Conservation (phyloP, 441 rosid genomes). For the Dalechampia spathulata region DNA sequence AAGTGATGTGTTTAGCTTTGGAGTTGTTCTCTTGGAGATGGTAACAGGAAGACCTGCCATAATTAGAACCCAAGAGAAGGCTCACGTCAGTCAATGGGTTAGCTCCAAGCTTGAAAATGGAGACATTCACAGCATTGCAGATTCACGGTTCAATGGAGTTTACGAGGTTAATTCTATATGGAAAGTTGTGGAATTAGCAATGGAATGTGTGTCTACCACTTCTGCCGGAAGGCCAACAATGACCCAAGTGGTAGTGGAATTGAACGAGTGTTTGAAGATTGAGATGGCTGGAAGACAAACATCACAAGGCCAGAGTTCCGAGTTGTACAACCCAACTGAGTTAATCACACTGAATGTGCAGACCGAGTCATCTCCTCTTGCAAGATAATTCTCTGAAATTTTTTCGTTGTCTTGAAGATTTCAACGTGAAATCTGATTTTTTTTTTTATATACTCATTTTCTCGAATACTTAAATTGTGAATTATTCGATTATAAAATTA, state of each 20-base stretch:
- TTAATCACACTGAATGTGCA: background rate
- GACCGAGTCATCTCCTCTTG: constrained; percentile 1
- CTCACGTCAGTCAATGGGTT: constrained; percentile 37
- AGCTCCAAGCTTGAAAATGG: constrained; percentile 35
- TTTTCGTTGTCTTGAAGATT: too few species aligned
- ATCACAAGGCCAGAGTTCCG: background rate
- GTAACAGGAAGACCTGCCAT: constrained; percentile 41
- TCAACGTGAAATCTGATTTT: too few species aligned
- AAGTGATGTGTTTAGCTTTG: constrained; percentile 61
- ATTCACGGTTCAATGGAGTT: constrained; percentile 38
- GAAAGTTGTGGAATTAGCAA: constrained; percentile 50
- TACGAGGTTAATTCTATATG: constrained; percentile 36
- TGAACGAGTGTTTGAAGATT: constrained; percentile 34
- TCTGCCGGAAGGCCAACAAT: constrained; percentile 36
- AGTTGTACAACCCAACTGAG: background rate
- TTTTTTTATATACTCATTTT: too few species aligned
- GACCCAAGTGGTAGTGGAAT: constrained; percentile 38
- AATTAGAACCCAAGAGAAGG: constrained; percentile 10
- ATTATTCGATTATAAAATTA: too few species aligned
- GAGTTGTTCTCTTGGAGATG: constrained; percentile 48
- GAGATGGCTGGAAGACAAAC: constrained; percentile 15
- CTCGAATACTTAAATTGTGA: too few species aligned
- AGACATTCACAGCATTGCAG: constrained; percentile 38
- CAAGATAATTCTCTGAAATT: background rate
- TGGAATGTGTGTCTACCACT: constrained; percentile 33